Evolutionary conservation across 2,329 filamentous ascomycete genomes (phyloP), one percentile per base, ranked within the genome.

Genomic region (Beauveria sp.): DNA sequence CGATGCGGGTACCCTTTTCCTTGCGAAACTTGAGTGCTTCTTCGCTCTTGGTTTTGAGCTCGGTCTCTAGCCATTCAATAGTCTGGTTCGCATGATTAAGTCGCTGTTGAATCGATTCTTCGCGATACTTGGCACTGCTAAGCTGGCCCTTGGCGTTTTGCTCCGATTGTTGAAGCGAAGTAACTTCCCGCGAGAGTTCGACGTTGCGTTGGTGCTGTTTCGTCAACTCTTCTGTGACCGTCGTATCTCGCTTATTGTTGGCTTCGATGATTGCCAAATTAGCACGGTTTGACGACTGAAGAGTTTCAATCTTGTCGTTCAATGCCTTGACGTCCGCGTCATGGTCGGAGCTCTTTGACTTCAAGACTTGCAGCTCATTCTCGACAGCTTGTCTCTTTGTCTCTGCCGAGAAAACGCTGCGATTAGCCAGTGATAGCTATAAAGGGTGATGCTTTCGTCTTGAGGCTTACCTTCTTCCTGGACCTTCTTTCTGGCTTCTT

Each of bases 221-320:
- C 46, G 92, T 88, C 22, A 99, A 83, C 68, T 99, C 94, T 62
- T 92, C 87, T 5, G 91, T 87, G 3, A 99, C 82, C 63, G 87
- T 87, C 66, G 96, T 90, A 71, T 97, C 91, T 43, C 92, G 90
- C 10, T 86, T 85, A 59, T 90, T 91, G 75, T 97, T 97, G 20
- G 91, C 88, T 70, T 97, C 93, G 64, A 97, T 87, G 40, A 97
- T 85, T 47, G 90, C 87, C 5, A 97, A 77, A 16, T 92, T 93
- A 65, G 97, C 93, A 64, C 94, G 88, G 71, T 96, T 97, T 7
- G 93, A 94, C 0, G 90, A 87, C 74, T 99, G 92, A 3, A 99
- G 84, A 0, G 91, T 90, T 54, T 88, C 80, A 68, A 99, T 91
- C 67, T 93, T 92, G 62, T 90, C 85, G 68, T 90, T 88, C 16